Evolutionary conservation across 257 asterid species (phyloP).

Genomic region (Capsicum baccatum): DNA sequence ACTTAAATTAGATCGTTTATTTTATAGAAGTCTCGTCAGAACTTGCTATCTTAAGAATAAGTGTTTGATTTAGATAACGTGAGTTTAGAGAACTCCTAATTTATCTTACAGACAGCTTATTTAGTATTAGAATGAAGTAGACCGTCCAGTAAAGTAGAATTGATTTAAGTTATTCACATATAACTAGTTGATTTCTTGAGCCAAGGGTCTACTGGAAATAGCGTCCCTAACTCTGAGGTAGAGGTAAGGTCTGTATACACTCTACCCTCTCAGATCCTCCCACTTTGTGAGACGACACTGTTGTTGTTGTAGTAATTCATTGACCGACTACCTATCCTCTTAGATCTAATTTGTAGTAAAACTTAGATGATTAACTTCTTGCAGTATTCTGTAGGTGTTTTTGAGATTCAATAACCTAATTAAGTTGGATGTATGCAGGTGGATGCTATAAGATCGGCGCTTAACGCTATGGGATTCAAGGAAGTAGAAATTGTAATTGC

Average conservation of each 20-base stretch:
- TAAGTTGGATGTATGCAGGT: conserved; percentile 41
- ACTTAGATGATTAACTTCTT: too few species aligned
- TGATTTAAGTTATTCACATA: background rate
- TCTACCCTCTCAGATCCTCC: background rate
- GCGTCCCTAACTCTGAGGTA: too few species aligned
- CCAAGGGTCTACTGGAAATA: too few species aligned
- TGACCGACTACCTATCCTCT: too few species aligned
- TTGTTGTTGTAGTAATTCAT: background rate
- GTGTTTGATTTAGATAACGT: background rate
- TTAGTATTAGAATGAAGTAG: background rate
- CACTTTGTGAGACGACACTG: background rate
- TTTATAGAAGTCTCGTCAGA: background rate
- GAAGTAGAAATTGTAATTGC: conserved; percentile 74
- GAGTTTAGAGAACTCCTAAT: background rate
- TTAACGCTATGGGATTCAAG: conserved; percentile 59
- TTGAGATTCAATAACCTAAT: background rate
- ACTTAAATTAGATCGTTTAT: background rate
- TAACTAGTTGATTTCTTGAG: background rate
- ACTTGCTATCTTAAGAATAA: background rate
- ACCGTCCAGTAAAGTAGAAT: background rate
- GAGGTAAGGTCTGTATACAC: too few species aligned
- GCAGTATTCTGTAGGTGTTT: background rate
- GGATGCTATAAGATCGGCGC: conserved; percentile 68
- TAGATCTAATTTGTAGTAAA: too few species aligned
- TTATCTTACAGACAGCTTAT: background rate